Evolutionary conservation across 2,329 filamentous ascomycete genomes (phyloP), one percentile per base, ranked within the genome.

Genomic region (Fusarium cicatricum): DNA sequence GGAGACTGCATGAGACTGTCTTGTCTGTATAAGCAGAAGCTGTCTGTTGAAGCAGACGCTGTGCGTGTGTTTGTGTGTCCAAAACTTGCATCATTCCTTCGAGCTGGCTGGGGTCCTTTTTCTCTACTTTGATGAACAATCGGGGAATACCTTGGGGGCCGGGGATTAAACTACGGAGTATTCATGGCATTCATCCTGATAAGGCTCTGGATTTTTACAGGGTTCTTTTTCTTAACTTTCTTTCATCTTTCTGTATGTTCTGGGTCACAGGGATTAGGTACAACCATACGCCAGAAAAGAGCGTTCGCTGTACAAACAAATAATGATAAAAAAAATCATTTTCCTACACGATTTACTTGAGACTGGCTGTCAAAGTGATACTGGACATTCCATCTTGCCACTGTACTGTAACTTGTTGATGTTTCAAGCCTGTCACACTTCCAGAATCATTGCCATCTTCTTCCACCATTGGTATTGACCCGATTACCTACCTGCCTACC

Each of bases 61-160:
- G 21, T 23, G 21, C 21, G 21, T 26, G 23, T 26, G 23, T 26
- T 4, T 26, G 23, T 26, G 23, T 29, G 17, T 29, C 21, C 21
- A 45, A 43, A 39, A 39, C 16, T 44, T 48, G 42, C 39, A 52
- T 48, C 34, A 23, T 53, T 26, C 33, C 40, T 46, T 55, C 28
- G 45, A 62, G 45, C 55, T 43, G 55, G 59, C 46, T 49, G 59
- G 46, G 51, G 42, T 41, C 15, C 17, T 39, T 47, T 47, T 42
- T 47, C 31, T 33, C 46, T 62, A 29, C 44, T 47, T 28, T 48
- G 31, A 44, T 29, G 34, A 40, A 21, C 36, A 39, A 48, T 41
- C 39, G 36, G 45, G 36, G 23, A 26, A 26, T 26, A 26, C 23
- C 23, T 26, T 7, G 23, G 23, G n/a, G 23, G 9, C 23, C 9